A percentile compares a stretch with the other conserved stretches of the same genome.
phyloP scores from a whole-genome alignment of 208 protist species.

The Polymyxa betae region DNA sequence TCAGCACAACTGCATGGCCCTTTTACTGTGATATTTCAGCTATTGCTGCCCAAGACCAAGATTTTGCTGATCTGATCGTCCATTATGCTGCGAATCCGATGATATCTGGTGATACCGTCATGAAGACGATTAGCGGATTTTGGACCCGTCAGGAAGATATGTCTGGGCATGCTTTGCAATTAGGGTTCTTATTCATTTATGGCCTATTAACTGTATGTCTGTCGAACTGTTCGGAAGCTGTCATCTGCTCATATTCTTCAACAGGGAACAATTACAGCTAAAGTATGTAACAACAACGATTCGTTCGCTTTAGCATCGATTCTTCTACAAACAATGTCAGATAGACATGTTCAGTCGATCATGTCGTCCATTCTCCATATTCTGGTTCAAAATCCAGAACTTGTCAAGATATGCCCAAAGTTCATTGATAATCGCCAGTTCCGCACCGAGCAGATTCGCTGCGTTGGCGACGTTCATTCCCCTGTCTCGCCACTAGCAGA shows the following conservation, averaged over 20 bases:
- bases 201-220: conserved; percentile 54
- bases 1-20: not conserved
- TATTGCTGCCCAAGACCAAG: not conserved
- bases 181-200: conserved; percentile 62
- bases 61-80: not conserved
- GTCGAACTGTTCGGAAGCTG: too few species aligned
- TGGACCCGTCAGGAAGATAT: conserved; percentile 52
- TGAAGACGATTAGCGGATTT: conserved; percentile 29
- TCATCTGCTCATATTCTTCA: too few species aligned
- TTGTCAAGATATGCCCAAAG: not conserved
- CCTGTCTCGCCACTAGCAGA: not conserved
- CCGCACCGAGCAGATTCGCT: not conserved
- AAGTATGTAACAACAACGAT: conserved; percentile 55
- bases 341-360: not conserved
- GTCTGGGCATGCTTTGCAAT: conserved; percentile 16
- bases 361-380: not conserved
- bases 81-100: not conserved
- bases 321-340: not conserved
- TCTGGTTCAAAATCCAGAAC: not conserved
- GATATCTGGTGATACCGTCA: conserved; percentile 25
- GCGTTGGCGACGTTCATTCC: not conserved
- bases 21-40: not conserved
- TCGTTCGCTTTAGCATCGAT: not conserved
- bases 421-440: not conserved
- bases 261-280: conserved; percentile 52